Conservation (phyloP, 306 rosid species). For the Purshia tridentata region DNA sequence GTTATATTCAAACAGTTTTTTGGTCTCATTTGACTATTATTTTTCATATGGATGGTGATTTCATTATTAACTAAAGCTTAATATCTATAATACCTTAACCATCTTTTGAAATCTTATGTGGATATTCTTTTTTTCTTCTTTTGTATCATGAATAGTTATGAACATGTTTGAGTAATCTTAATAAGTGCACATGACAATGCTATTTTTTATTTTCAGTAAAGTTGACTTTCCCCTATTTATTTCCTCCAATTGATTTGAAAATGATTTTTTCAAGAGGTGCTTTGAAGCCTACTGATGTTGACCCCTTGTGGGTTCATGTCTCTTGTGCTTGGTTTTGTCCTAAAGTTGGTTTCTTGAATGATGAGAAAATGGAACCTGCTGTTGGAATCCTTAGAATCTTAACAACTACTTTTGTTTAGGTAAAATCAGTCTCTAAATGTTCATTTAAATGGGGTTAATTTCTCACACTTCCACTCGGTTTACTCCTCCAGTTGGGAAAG, state of each 20-base stretch:
- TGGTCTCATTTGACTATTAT: not conserved
- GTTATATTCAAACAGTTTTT: not conserved
- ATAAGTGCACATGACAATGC: not conserved
- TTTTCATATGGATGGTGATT: not conserved
- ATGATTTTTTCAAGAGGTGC: conserved; percentile 77
- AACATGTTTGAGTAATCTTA: not conserved
- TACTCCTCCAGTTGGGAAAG: not conserved
- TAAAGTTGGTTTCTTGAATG: conserved; percentile 73
- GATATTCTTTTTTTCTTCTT: not conserved
- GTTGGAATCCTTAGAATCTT: conserved; percentile 83
- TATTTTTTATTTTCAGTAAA: not conserved
- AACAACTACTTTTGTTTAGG: conserved; percentile 70
- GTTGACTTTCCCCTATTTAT: conserved; percentile 20
- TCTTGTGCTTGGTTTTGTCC: conserved; percentile 96
- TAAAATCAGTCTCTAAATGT: conserved; percentile 29
- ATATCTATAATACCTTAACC: not conserved
- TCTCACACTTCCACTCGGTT: not conserved
- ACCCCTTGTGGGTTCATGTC: conserved; percentile 87
- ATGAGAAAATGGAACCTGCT: conserved; percentile 93
- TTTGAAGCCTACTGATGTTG: conserved; percentile 92
- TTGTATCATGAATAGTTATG: not conserved
- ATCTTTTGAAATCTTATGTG: not conserved
- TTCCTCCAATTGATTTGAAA: conserved; percentile 17
- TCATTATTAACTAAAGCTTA: not conserved
- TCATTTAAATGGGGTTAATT: not conserved